These are phyloP conservation scores for Neospora caninum DNA, from an alignment of 169 alveolate species.

Conservation along the genomic window DNA sequence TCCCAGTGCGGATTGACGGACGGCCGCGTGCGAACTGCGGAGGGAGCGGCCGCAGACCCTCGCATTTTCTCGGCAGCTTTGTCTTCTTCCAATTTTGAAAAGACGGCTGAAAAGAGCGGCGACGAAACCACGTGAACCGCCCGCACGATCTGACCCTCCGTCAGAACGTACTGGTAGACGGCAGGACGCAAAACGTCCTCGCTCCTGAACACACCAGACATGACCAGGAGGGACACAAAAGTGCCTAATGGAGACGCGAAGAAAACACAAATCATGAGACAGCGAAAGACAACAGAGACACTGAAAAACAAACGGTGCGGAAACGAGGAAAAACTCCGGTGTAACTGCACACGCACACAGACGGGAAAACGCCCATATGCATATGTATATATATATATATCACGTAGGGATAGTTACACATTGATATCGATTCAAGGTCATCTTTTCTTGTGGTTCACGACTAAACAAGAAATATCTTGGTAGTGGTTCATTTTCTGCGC, in stretches of 20 bases:
- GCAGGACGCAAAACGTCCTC: conserved; percentile 13
- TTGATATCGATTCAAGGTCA: no score
- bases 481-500: no score
- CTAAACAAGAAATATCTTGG: no score
- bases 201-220: background rate
- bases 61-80: background rate
- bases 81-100: background rate
- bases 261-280: no score
- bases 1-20: background rate
- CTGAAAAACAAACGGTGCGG: no score
- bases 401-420: no score
- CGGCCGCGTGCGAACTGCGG: background rate
- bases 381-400: background rate
- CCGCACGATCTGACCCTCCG: conserved; percentile 14
- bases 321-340: no score
- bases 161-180: conserved; percentile 27
- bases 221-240: background rate
- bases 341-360: no score
- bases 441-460: no score
- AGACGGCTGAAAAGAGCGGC: conserved; percentile 37
- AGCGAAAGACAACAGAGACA: no score
- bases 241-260: background rate
- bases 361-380: background rate
- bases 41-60: background rate
- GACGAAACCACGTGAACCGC: conserved; percentile 31